These are phyloP conservation scores for Adansonia rubrostipa DNA, from an alignment of 441 rosid genomes.

Conservation along the genomic window DNA sequence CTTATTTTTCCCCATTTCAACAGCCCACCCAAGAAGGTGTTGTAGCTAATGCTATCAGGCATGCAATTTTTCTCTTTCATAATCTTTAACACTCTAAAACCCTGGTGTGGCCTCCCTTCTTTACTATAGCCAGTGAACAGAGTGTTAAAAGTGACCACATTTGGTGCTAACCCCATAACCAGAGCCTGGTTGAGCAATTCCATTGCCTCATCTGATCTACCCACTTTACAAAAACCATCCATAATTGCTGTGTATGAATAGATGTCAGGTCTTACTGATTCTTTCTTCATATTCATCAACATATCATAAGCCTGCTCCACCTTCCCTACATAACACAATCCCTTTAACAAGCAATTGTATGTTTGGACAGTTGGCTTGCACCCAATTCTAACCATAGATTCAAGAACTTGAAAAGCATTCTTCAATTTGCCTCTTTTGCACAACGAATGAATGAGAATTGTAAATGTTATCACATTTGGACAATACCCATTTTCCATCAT, in stretches of 20 bases:
- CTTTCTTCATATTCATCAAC: conserved; percentile 44
- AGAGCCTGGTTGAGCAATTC: conserved; percentile 60
- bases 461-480: conserved; percentile 49
- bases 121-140: conserved; percentile 56
- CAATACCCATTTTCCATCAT: conserved; percentile 46
- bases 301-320: conserved; percentile 62
- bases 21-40: conserved; percentile 57
- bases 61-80: conserved; percentile 53
- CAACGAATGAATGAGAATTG: conserved; percentile 42
- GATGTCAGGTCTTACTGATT: conserved; percentile 44
- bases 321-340: conserved; percentile 68
- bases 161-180: conserved; percentile 48
- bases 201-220: conserved; percentile 65
- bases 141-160: conserved; percentile 57
- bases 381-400: conserved; percentile 42
- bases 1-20: conserved; percentile 52
- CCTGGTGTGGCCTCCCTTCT: conserved; percentile 61
- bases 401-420: conserved; percentile 50
- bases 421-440: conserved; percentile 53
- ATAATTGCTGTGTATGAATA: conserved; percentile 58
- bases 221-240: conserved; percentile 79
- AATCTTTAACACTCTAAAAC: conserved; percentile 48
- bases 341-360: conserved; percentile 65
- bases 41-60: conserved; percentile 58
- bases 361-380: conserved; percentile 49